Percentiles rank a stretch among this genome's conserved stretches.
Conservation (phyloP, 495 filamentous ascomycete species). For the Penicillium malachiteum region DNA sequence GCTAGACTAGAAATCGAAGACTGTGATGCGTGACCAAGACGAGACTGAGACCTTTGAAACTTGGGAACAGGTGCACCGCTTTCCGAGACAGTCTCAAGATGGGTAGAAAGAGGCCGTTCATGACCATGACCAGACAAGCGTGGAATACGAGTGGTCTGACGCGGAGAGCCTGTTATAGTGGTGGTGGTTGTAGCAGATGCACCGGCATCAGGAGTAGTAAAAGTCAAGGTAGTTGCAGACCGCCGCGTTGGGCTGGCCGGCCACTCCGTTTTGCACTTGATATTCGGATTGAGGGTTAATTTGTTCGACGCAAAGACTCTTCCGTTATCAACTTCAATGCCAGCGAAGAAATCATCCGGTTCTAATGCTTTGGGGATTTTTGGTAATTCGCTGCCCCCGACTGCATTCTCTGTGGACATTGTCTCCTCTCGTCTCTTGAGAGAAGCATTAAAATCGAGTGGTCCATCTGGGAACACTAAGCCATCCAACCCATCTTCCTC, state of each 20-base stretch:
- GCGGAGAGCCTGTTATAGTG: conserved; percentile 53
- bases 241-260: conserved; percentile 68
- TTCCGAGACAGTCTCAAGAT: conserved; percentile 88
- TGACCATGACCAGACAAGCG: conserved; percentile 62
- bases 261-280: conserved; percentile 74
- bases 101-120: conserved; percentile 65
- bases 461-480: conserved; percentile 77
- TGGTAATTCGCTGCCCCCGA: conserved; percentile 28
- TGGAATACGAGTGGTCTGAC: conserved; percentile 54
- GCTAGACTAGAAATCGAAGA: conserved; percentile 66
- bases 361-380: conserved; percentile 27
- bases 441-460: conserved; percentile 73
- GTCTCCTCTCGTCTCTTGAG: conserved; percentile 67
- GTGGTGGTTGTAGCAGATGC: conserved; percentile 35
- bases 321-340: conserved; percentile 81
- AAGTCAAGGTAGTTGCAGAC: conserved; percentile 81
- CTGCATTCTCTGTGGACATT: conserved; percentile 37
- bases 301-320: conserved; percentile 78
- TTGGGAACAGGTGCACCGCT: conserved; percentile 69
- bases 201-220: conserved; percentile 48
- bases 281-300: conserved; percentile 85
- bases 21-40: conserved; percentile 64
- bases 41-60: conserved; percentile 60
- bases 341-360: conserved; percentile 83
- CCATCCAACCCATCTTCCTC: conserved; percentile 88